Conservation (phyloP, 2,329 filamentous ascomycete genomes). For the Thelonectria rubi region DNA sequence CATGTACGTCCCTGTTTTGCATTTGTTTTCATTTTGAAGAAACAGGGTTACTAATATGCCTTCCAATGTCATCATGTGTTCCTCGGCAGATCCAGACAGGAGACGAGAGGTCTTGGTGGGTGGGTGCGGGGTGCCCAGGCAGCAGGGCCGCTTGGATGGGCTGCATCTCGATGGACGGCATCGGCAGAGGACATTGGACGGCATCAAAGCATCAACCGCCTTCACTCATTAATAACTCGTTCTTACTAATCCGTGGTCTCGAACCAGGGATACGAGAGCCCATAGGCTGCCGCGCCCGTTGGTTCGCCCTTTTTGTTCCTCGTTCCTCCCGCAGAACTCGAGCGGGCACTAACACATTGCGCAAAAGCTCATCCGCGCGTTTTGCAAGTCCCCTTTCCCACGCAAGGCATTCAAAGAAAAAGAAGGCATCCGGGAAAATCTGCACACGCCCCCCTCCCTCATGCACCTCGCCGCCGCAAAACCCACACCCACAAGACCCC, state of each 20-base stretch:
- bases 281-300: slow-evolving; percentile 4
- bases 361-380: not conserved
- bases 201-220: not conserved
- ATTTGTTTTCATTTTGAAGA: not conserved
- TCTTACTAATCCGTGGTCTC: not conserved
- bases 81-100: slow-evolving; percentile 13
- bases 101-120: slow-evolving; percentile 1
- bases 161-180: slow-evolving; percentile 57
- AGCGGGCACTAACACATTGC: not conserved
- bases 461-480: slow-evolving; percentile 17
- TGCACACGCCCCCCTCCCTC: slow-evolving; percentile 27
- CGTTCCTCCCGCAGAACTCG: not conserved
- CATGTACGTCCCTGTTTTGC: not conserved
- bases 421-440: not conserved
- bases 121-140: slow-evolving; percentile 15
- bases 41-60: not conserved
- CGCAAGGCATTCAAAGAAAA: not conserved
- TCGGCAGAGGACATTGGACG: slow-evolving; percentile 61
- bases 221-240: too few relatives aligned
- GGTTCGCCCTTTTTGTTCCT: not conserved
- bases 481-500: slow-evolving; percentile 3
- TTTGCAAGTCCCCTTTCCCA: not conserved
- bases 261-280: slow-evolving; percentile 2
- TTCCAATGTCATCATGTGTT: not conserved
- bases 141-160: slow-evolving; percentile 20